Conservation (phyloP, 306 rosid species). For the Vigna angularis region DNA sequence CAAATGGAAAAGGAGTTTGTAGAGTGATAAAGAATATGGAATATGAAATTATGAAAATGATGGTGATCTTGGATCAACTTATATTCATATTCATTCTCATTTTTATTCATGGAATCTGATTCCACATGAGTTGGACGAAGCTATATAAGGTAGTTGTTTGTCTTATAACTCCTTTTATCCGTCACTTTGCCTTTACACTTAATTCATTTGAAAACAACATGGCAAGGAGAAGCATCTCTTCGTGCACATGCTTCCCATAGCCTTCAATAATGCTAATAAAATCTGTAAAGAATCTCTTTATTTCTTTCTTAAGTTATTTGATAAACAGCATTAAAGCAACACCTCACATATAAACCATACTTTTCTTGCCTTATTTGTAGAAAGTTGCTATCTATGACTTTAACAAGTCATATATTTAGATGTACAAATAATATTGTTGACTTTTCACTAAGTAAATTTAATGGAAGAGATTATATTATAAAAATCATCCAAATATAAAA, state of each 20-base stretch:
- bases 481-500: no score
- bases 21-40: conserved; percentile 30
- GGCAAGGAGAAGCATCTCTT: conserved; percentile 63
- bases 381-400: background rate
- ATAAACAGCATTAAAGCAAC: background rate
- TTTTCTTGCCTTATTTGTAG: background rate
- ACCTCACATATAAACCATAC: background rate
- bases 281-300: conserved; percentile 39
- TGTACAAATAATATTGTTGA: no score
- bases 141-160: conserved; percentile 37
- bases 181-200: conserved; percentile 53
- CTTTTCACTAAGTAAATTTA: no score
- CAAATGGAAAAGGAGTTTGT: conserved; percentile 38
- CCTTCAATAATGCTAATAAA: conserved; percentile 33
- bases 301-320: conserved; percentile 39
- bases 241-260: conserved; percentile 39
- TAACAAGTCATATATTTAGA: background rate
- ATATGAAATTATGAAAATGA: background rate
- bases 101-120: conserved; percentile 60
- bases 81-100: conserved; percentile 39
- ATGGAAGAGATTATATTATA: no score
- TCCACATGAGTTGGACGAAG: conserved; percentile 34
- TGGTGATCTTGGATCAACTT: conserved; percentile 34
- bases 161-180: conserved; percentile 47
- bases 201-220: conserved; percentile 42